Base-by-base conservation (phyloP, 1,284 basidiomycete species). In the Rhodotorula sp. region DNA sequence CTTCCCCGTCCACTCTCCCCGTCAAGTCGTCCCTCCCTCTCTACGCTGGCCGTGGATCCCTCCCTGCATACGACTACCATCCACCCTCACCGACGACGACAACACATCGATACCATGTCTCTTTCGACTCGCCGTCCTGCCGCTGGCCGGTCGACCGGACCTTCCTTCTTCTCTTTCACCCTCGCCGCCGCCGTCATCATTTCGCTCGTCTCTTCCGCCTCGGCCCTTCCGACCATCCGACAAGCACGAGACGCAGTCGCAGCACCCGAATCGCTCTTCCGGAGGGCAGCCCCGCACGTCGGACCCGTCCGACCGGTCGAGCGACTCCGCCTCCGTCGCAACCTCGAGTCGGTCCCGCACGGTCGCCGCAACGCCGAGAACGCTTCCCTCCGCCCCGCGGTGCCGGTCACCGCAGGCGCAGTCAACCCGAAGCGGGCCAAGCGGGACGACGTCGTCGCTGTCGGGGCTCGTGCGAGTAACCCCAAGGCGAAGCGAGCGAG, bases 401-500 rank as follows among this genome's bases (percentile, higher is more conserved):
- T 60, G 3, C 59, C 43, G 8, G 63, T 54, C 18, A 26, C 18
- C 21, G 46, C 58, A 18, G 58, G 14, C 20, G 47, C 60, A 12
- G 46, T 47, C 23, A 72, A 72, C 62, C 71, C 71, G 14, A 72
- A 72, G 68, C 23, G n/a, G 5, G 52, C 57, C 26, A 69, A 67
- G 64, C 67, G 67, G 10, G 18, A 34, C 29, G 39, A 23, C 23
- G 21, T 10, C 26, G 21, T 3, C 49, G 3, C 20, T 10, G 39
- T 48, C 52, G 64, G 64, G 43, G 51, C 59, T 14, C 57, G 67
- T 7, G 31, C 49, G 1, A 34, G 56, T 10, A 74, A 74, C 73
- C 70, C 73, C 20, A 71, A 74, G 65, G 29, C 65, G 18, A 74
- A 69, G 73, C 69, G 73, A 23, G 65, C 72, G 21, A 21, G 5